These are phyloP conservation scores for Dorcoceras hygrometricum DNA, from an alignment of 257 asterid species.

Conservation along the genomic window DNA sequence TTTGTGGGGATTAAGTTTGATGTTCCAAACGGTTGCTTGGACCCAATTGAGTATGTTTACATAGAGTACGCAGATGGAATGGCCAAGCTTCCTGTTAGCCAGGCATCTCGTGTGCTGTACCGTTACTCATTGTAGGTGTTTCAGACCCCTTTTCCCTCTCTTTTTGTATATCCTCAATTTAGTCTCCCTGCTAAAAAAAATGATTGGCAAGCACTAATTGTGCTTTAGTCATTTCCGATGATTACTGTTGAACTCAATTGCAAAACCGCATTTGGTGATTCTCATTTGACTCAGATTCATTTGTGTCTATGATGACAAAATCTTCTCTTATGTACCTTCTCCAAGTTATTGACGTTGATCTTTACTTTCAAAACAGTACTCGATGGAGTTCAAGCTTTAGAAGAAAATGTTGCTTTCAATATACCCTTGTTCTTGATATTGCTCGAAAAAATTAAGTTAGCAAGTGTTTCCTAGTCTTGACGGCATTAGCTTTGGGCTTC, in stretches of 20 bases:
- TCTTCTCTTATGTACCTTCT: constrained; percentile 6
- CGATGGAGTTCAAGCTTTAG: background rate
- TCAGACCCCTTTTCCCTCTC: background rate
- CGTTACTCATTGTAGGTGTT: constrained; percentile 78
- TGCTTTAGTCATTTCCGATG: background rate
- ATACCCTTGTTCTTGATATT: constrained; percentile 1
- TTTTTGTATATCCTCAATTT: background rate
- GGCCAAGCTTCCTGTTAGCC: constrained; percentile 85
- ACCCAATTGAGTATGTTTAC: constrained; percentile 78
- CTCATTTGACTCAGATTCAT: background rate
- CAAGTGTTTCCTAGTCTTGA: background rate
- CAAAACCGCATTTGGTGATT: background rate
- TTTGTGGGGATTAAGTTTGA: constrained; percentile 75
- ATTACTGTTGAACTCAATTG: background rate
- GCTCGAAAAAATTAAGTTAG: constrained; percentile 1
- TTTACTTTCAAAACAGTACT: background rate
- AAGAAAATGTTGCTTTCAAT: background rate
- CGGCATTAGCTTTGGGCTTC: constrained; percentile 7
- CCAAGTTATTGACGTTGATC: background rate
- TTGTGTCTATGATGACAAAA: background rate
- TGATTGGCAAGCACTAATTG: background rate
- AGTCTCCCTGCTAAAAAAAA: background rate
- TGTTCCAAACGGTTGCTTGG: constrained; percentile 48
- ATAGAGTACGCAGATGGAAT: constrained; percentile 95
- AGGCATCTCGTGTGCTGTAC: constrained; percentile 87